phyloP scores from a whole-genome alignment of 1,284 basidiomycete genomes.

The Pseudozyma tsukubaensis region DNA sequence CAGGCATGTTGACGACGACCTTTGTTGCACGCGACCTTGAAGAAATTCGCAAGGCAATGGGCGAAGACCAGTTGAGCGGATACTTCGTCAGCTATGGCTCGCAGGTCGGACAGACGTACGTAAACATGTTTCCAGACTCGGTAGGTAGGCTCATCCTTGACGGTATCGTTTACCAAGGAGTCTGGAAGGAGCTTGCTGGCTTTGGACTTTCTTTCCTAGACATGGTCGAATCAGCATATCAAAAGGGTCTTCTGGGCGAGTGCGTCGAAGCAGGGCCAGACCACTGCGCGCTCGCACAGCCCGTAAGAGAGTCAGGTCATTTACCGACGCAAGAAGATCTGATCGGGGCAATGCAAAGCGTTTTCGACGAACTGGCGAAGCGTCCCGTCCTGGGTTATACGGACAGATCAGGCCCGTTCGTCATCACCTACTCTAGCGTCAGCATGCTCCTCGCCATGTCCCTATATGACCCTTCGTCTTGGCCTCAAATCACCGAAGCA shows the following conservation, averaged over 20 bases:
- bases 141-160: conserved; percentile 40
- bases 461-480: conserved; percentile 27
- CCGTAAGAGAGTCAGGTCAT: neutral
- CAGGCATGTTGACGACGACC: conserved; percentile 30
- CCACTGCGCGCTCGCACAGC: conserved; percentile 31
- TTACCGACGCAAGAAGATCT: conserved; percentile 3
- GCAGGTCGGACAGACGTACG: conserved; percentile 41
- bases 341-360: conserved; percentile 13
- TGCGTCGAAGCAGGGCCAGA: conserved; percentile 39
- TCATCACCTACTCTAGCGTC: conserved; percentile 38
- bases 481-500: conserved; percentile 22
- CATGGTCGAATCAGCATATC: conserved; percentile 39
- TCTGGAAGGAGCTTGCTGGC: conserved; percentile 23
- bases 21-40: conserved; percentile 47
- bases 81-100: conserved; percentile 51
- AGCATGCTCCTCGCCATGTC: conserved; percentile 26
- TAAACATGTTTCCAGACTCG: conserved; percentile 41
- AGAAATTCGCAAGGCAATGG: conserved; percentile 35
- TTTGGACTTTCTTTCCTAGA: conserved; percentile 38
- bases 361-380: conserved; percentile 17
- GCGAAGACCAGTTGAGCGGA: conserved; percentile 24
- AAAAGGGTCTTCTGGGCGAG: conserved; percentile 46
- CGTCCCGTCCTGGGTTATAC: conserved; percentile 32
- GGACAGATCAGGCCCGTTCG: conserved; percentile 15
- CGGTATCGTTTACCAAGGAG: conserved; percentile 37